phyloP scores from a whole-genome alignment of 805 yeast species.

The Yamadazyma endophytica region DNA sequence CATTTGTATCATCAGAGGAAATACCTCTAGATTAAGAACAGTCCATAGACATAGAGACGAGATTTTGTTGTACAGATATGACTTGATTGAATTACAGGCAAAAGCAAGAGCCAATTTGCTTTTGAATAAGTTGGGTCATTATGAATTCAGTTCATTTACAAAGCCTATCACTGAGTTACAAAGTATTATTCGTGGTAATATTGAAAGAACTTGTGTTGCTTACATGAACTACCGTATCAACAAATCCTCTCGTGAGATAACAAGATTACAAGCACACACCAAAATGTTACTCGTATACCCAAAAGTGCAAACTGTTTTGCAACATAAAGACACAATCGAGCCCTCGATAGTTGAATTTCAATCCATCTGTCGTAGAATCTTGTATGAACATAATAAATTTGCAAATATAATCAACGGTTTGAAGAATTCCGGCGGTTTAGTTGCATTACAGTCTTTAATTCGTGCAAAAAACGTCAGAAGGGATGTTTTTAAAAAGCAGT shows the following conservation, averaged over 20 bases:
- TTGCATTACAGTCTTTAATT: slow-evolving; percentile 34
- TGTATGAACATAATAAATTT: slow-evolving; percentile 16
- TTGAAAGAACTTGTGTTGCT: slow-evolving; percentile 20
- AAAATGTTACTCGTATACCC: slow-evolving; percentile 18
- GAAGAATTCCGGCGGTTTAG: slow-evolving; percentile 16
- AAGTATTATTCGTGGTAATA: slow-evolving; percentile 38
- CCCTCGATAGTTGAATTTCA: slow-evolving; percentile 23
- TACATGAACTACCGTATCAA: slow-evolving; percentile 8
- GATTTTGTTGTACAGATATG: slow-evolving; percentile 22
- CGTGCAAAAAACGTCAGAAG: slow-evolving; percentile 34
- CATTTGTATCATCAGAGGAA: slow-evolving; percentile 52
- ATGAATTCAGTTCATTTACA: slow-evolving; percentile 12
- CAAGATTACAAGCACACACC: slow-evolving; percentile 36
- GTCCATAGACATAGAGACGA: slow-evolving; percentile 33
- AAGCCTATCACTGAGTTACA: slow-evolving; percentile 31
- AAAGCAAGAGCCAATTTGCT: slow-evolving; percentile 25
- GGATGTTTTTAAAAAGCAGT: slow-evolving; percentile 11
- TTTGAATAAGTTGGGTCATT: slow-evolving; percentile 4
- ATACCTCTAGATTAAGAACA: slow-evolving; percentile 26
- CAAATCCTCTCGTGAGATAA: slow-evolving; percentile 14
- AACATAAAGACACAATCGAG: slow-evolving; percentile 18
- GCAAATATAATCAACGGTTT: slow-evolving; percentile 14
- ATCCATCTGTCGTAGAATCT: slow-evolving; percentile 22
- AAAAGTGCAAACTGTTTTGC: slow-evolving; percentile 18
- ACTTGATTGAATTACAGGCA: slow-evolving; percentile 38